Evolutionary conservation across 768 basidiomycete species (phyloP).

Genomic region (Daedaleopsis sinensis): DNA sequence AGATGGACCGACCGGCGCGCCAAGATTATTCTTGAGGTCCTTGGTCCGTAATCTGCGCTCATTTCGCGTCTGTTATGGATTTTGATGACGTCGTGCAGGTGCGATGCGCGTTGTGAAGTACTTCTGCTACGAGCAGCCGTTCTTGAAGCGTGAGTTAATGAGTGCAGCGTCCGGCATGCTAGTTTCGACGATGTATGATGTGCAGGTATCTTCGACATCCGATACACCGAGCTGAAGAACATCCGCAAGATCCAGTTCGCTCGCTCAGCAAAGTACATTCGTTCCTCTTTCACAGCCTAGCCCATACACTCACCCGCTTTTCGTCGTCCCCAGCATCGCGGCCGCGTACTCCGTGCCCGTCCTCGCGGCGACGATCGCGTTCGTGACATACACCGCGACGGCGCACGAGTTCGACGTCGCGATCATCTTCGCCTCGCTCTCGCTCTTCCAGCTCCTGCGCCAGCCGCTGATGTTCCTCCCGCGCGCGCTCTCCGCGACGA

Average conservation of each 20-base stretch:
- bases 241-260: slow-evolving; percentile 60
- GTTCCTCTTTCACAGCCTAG: background rate
- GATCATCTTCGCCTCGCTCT: slow-evolving; percentile 67
- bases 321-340: slow-evolving; percentile 42
- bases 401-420: slow-evolving; percentile 62
- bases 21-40: slow-evolving; percentile 64
- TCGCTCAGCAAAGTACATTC: slow-evolving; percentile 60
- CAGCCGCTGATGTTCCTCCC: slow-evolving; percentile 73
- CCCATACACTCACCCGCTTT: slow-evolving; percentile 7
- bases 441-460: slow-evolving; percentile 65
- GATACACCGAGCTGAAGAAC: slow-evolving; percentile 57
- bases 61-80: background rate
- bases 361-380: slow-evolving; percentile 66
- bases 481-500: slow-evolving; percentile 59
- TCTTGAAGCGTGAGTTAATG: slow-evolving; percentile 54
- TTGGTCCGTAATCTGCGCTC: slow-evolving; percentile 40
- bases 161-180: too few species aligned
- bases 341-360: slow-evolving; percentile 62
- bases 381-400: slow-evolving; percentile 64
- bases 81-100: slow-evolving; percentile 33
- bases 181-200: background rate
- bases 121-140: slow-evolving; percentile 73
- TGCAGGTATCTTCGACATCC: slow-evolving; percentile 55
- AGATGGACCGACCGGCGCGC: slow-evolving; percentile 65
- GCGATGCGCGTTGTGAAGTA: slow-evolving; percentile 78